Conservation (phyloP, 805 yeast genomes). For the Candida silvicultrix region DNA sequence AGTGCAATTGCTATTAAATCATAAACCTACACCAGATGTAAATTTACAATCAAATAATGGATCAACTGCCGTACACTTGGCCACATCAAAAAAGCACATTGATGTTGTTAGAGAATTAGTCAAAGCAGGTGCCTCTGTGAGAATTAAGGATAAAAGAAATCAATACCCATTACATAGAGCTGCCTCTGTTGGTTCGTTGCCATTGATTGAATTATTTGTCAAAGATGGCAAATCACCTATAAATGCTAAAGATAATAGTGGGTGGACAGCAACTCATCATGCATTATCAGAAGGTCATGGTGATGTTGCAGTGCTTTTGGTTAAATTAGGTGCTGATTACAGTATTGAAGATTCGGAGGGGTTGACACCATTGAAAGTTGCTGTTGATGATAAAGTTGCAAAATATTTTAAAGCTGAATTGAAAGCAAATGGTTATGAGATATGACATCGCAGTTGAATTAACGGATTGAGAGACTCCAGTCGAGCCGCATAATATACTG, state of each 20-base stretch:
- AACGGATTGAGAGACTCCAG: too few relatives aligned
- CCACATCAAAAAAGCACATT: conserved; percentile 62
- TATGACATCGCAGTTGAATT: too few relatives aligned
- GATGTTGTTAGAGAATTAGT: conserved; percentile 50
- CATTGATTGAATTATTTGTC: conserved; percentile 48
- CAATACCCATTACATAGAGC: conserved; percentile 78
- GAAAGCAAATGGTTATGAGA: conserved; percentile 5
- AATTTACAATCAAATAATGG: conserved; percentile 61
- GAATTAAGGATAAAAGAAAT: conserved; percentile 60
- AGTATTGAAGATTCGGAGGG: conserved; percentile 42
- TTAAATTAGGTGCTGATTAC: conserved; percentile 63
- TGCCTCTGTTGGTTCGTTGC: conserved; percentile 63
- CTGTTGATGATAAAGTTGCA: conserved; percentile 46
- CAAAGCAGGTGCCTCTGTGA: conserved; percentile 47
- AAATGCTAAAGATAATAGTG: conserved; percentile 60
- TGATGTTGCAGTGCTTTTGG: conserved; percentile 60
- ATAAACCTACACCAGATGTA: conserved; percentile 52
- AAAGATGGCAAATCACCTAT: conserved; percentile 52
- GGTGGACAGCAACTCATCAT: conserved; percentile 87
- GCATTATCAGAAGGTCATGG: conserved; percentile 89
- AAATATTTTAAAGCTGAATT: conserved; percentile 26
- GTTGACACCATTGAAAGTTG: conserved; percentile 46
- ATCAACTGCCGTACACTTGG: conserved; percentile 68
- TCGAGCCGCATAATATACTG: too few relatives aligned
- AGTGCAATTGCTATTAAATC: conserved; percentile 41